These are phyloP conservation scores for Schwanniomyces sp. DNA, from an alignment of 805 yeast species.

Conservation along the genomic window DNA sequence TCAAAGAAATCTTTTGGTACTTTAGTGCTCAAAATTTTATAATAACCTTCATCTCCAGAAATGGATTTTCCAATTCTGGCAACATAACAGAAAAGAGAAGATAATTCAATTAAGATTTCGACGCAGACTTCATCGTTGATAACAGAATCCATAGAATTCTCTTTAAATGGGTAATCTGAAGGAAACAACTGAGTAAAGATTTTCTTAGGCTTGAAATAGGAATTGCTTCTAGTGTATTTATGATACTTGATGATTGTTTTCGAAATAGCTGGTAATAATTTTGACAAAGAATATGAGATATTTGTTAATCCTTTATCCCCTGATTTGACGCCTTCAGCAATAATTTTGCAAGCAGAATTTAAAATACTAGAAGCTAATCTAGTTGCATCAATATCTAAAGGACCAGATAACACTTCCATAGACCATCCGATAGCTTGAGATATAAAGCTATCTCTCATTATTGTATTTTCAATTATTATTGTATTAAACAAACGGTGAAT, in stretches of 20 bases:
- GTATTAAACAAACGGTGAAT: conserved; percentile 54
- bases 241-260: conserved; percentile 52
- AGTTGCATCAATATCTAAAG: conserved; percentile 55
- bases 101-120: conserved; percentile 70
- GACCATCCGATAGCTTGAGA: conserved; percentile 54
- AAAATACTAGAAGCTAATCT: conserved; percentile 64
- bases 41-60: conserved; percentile 44
- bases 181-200: conserved; percentile 73
- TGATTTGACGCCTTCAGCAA: conserved; percentile 29
- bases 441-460: conserved; percentile 39
- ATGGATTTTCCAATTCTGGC: conserved; percentile 48
- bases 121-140: conserved; percentile 68
- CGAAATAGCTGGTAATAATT: conserved; percentile 56
- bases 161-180: conserved; percentile 59
- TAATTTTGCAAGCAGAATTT: conserved; percentile 46
- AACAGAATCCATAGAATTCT: conserved; percentile 68
- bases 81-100: conserved; percentile 58
- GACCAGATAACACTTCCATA: conserved; percentile 54
- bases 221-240: conserved; percentile 46
- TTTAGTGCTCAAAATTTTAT: conserved; percentile 33
- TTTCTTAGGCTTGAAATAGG: conserved; percentile 56
- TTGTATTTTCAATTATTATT: conserved; percentile 26
- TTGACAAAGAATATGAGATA: conserved; percentile 48
- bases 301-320: conserved; percentile 27
- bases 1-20: conserved; percentile 38